Base-by-base conservation (phyloP, 139 green algal species). In the Volvox africanus region DNA sequence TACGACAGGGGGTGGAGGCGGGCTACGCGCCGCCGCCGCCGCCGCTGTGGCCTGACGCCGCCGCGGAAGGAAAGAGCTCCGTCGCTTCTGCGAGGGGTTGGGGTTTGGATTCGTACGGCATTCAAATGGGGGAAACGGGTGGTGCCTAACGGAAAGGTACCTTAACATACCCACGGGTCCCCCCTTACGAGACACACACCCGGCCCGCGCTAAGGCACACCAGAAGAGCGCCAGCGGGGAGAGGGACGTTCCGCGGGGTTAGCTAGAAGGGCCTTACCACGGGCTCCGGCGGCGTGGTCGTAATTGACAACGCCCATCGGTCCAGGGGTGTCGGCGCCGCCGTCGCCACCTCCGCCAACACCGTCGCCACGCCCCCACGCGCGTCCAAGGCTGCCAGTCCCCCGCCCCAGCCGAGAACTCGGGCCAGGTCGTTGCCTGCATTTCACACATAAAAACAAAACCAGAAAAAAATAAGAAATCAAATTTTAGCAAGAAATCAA, bases 391-490 rank as follows among this genome's bases (percentile, higher is more conserved):
- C 85, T 13, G 73, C 71, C 77, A 96, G 61, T 3, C 96, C 96
- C 20, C 93, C 94, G 24, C 97, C 97, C 97, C 97, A 99, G 20
- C 95, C 93, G 33, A 99, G 89, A 71, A 97, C 97, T 16, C 97
- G 93, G 1, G 97, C 97, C 62, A 99, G 93, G 91, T 99, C 97
- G 88, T 99, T 99, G 89, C 97, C 96, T 90, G 86, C 0, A 37
- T n/a, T 24, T 5, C 44, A 55, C 44, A 55, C 44, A 55, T 55
- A 9, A 55, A 55, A 55, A 55, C 44, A n/a, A n/a, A n/a, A n/a
- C n/a, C n/a, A n/a, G n/a, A n/a, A n/a, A n/a, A n/a, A n/a, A n/a
- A n/a, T n/a, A n/a, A n/a, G n/a, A n/a, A n/a, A n/a, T n/a, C n/a
- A n/a, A n/a, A n/a, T n/a, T n/a, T n/a, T n/a, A n/a, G n/a, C n/a